Evolutionary conservation across 108 stramenopile genomes (phyloP), one percentile per base, ranked within the genome.

Genomic region (Cyclotella cryptica): DNA sequence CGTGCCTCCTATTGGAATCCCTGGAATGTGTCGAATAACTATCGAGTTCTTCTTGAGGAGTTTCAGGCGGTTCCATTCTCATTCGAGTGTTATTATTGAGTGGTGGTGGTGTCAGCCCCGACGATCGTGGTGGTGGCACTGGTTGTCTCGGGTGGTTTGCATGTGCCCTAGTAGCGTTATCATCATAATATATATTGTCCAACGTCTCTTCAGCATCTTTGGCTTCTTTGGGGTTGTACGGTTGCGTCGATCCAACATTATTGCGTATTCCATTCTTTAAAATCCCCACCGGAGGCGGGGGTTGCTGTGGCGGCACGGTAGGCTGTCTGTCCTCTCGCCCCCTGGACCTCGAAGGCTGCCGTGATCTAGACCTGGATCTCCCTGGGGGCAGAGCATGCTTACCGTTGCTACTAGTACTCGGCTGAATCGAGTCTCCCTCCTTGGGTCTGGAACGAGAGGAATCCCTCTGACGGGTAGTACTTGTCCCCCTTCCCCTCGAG

Each of bases 61-160:
- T 44, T 71, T 44, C 44, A 15, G 71, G 71, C 14, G 71, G 71
- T 60, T 57, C 57, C 52, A 55, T 52, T 53, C 67, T 69, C 29
- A 29, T 53, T 69, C 67, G 51, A 53, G 30, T 53, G 5, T 26
- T 58, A 58, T 21, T 21, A 30, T 1, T 28, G 13, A 53, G 8
- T n/a, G 69, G 52, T 55, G 69, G 54, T 35, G 46, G 29, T 54
- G 66, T 11, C 49, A 21, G 40, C 46, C 24, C 47, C 29, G 66
- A n/a, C 13, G 55, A 2, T 21, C 60, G 60, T 1, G 60, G 60
- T 1, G 64, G 45, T 27, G 64, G 64, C 10, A 14, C 64, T 22
- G 45, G 43, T 24, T 24, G 27, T 21, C 64, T 45, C 45, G 64
- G 45, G 9, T 65, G 45, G 45, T 65, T 44, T 6, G 14, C 12